Conservation (phyloP, 148 eudicot species). For the Camellia granthamiana region DNA sequence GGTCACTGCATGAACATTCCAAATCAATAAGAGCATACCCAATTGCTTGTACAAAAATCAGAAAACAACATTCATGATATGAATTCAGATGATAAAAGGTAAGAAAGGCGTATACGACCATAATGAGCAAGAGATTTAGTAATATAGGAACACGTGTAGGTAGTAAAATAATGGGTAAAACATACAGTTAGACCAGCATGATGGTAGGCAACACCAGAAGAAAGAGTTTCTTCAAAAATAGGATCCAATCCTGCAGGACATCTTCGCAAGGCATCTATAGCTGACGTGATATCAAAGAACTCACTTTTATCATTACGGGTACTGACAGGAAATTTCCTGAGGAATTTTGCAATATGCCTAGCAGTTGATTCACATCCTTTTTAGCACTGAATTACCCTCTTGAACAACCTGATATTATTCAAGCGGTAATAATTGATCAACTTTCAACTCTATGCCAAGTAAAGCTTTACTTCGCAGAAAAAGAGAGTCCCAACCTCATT, state of each 20-base stretch:
- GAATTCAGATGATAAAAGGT: neutral
- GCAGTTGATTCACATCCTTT: constrained; percentile 99
- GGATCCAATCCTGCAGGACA: constrained; percentile 97
- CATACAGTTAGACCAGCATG: constrained; percentile 99
- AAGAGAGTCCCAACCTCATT: constrained; percentile 63
- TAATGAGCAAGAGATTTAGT: neutral
- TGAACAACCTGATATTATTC: constrained; percentile 67
- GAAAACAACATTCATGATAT: neutral
- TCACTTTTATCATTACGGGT: constrained; percentile 55
- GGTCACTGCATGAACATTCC: neutral
- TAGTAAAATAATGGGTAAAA: neutral
- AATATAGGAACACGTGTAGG: neutral
- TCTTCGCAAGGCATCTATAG: constrained; percentile 77
- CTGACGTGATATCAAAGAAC: constrained; percentile 54
- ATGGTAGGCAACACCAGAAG: constrained; percentile 95
- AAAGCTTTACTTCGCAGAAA: constrained; percentile 7
- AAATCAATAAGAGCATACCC: neutral
- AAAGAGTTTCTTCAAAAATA: constrained; percentile 81
- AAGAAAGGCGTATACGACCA: neutral
- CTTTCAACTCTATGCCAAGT: neutral
- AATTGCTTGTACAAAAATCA: neutral
- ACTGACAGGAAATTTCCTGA: constrained; percentile 62
- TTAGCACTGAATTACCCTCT: constrained; percentile 91
- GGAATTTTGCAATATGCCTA: constrained; percentile 69
- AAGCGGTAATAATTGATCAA: constrained; percentile 10